Percentiles rank a stretch among this genome's conserved stretches.
These are phyloP conservation scores for Neurospora sublineolata DNA, from an alignment of 495 filamentous ascomycete species.

Conservation along the genomic window DNA sequence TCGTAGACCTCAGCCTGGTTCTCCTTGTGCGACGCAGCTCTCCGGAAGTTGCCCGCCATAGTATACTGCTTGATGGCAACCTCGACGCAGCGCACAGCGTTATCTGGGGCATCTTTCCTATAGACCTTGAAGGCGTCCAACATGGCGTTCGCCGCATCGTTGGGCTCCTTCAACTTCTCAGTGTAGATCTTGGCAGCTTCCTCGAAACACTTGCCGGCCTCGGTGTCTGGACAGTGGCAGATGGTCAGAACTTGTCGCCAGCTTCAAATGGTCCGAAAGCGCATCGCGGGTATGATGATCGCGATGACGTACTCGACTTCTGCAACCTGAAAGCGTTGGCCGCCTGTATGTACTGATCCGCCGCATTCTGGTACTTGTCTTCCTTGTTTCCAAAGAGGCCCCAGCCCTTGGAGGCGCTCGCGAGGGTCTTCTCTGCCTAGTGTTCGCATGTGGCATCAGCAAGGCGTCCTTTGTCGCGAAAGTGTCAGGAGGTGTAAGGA, in stretches of 20 bases:
- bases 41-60: constrained; percentile 70
- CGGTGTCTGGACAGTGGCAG: constrained; percentile 42
- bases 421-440: constrained; percentile 63
- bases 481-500: constrained; percentile 12
- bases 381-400: constrained; percentile 65
- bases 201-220: constrained; percentile 72
- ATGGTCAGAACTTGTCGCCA: background rate
- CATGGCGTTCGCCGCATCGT: constrained; percentile 75
- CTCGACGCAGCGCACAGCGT: constrained; percentile 64
- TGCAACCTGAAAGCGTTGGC: constrained; percentile 72
- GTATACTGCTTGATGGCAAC: constrained; percentile 70
- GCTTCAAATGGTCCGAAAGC: background rate
- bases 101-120: constrained; percentile 65
- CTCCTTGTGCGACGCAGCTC: constrained; percentile 81
- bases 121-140: constrained; percentile 71
- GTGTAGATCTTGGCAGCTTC: constrained; percentile 64
- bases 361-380: constrained; percentile 73
- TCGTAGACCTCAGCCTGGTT: constrained; percentile 75
- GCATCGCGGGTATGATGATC: background rate
- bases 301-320: constrained; percentile 45
- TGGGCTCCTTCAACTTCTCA: constrained; percentile 70
- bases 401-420: constrained; percentile 56
- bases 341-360: constrained; percentile 68
- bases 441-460: constrained; percentile 29
- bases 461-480: background rate